Evolutionary conservation across 1,284 basidiomycete genomes (phyloP).

Genomic region (Porodaedalea pini): DNA sequence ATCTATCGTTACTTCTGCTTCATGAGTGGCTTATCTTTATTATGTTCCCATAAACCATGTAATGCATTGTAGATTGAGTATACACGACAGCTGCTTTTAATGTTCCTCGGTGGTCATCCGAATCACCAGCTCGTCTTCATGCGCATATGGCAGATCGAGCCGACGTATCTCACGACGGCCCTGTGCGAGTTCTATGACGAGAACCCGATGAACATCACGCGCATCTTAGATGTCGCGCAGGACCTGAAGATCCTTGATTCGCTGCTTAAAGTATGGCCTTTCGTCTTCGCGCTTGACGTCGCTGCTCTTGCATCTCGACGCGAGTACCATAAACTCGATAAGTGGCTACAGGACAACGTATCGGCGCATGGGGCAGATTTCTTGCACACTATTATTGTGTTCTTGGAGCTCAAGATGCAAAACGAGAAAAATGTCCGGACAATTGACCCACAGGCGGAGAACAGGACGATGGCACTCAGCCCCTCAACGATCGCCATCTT

Average conservation of each 20-base stretch:
- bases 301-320: constrained; percentile 90
- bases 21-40: constrained; percentile 30
- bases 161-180: constrained; percentile 79
- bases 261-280: constrained; percentile 82
- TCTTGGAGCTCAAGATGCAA: constrained; percentile 89
- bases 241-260: constrained; percentile 93
- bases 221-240: constrained; percentile 93
- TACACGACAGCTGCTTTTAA: constrained; percentile 78
- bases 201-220: constrained; percentile 88
- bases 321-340: constrained; percentile 93
- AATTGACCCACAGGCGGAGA: constrained; percentile 76
- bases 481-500: constrained; percentile 90
- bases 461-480: constrained; percentile 77
- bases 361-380: constrained; percentile 80
- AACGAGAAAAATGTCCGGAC: constrained; percentile 78
- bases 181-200: constrained; percentile 92
- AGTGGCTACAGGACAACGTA: constrained; percentile 92
- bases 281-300: constrained; percentile 87
- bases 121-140: constrained; percentile 97
- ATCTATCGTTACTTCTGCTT: too few species aligned
- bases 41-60: constrained; percentile 88
- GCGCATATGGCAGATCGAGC: constrained; percentile 90
- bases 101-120: constrained; percentile 91
- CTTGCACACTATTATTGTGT: constrained; percentile 80
- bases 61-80: constrained; percentile 85